A percentile compares a stretch with the other conserved stretches of the same genome.
Evolutionary conservation across 257 asterid species (phyloP).

Genomic region (Schizonepeta tenuifolia): DNA sequence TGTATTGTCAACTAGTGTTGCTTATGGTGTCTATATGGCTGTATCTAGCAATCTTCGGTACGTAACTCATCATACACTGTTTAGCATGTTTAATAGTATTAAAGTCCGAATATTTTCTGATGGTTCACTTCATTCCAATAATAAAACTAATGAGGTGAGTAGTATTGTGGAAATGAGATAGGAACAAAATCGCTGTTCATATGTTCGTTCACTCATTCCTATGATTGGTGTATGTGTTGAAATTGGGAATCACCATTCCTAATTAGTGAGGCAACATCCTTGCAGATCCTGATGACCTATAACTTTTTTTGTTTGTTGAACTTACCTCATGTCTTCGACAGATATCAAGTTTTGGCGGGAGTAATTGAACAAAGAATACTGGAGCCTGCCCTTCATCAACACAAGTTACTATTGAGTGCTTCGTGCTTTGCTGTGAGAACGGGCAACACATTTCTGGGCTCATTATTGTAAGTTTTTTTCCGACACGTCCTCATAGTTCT

Average conservation of each 20-base stretch:
- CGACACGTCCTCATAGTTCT: not conserved
- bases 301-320: not conserved
- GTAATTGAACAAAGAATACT: constrained; percentile 76
- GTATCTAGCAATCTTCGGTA: constrained; percentile 91
- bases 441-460: constrained; percentile 83
- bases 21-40: constrained; percentile 85
- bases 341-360: constrained; percentile 82
- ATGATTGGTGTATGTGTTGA: too few species aligned
- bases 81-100: not conserved
- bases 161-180: too few species aligned
- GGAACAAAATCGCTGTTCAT: too few species aligned
- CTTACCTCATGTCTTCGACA: constrained; percentile 35
- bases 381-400: constrained; percentile 78
- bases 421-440: constrained; percentile 88
- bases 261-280: not conserved
- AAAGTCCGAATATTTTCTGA: not conserved
- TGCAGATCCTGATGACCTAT: not conserved
- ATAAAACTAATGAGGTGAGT: not conserved
- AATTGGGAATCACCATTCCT: too few species aligned
- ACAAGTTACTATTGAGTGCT: constrained; percentile 73
- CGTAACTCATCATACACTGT: constrained; percentile 14
- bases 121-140: not conserved
- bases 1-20: constrained; percentile 72
- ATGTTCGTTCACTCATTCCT: too few species aligned
- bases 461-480: constrained; percentile 63